Conservation (phyloP, 2,329 filamentous ascomycete genomes). For the Colletotrichum ledebouriae region DNA sequence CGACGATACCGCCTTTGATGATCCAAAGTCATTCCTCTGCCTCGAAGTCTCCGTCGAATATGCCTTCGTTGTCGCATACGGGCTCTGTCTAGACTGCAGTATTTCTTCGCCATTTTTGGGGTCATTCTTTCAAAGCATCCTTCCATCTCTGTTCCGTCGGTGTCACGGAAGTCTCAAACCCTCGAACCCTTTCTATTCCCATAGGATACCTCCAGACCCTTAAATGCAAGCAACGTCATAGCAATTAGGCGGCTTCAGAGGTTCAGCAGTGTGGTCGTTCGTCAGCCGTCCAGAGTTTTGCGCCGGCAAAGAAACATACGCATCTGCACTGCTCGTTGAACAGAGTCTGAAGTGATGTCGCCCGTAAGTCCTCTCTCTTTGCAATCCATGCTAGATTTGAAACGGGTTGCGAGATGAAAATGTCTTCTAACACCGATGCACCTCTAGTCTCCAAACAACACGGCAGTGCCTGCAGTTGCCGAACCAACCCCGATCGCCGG, state of each 20-base stretch:
- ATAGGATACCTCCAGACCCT: slow-evolving; percentile 13
- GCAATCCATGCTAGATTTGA: neutral
- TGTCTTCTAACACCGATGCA: neutral
- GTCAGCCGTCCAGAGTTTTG: slow-evolving; percentile 14
- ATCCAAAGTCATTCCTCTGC: neutral
- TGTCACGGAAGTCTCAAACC: slow-evolving; percentile 15
- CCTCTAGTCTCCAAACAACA: slow-evolving; percentile 24
- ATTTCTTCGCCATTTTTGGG: slow-evolving; percentile 10
- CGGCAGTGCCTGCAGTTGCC: slow-evolving; percentile 26
- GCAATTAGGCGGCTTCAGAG: slow-evolving; percentile 33
- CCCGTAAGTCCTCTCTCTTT: slow-evolving; percentile 24
- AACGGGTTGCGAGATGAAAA: neutral
- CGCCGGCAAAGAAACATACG: slow-evolving; percentile 17
- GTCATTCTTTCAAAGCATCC: slow-evolving; percentile 37
- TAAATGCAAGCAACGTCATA: slow-evolving; percentile 41
- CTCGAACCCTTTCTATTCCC: neutral
- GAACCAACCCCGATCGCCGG: slow-evolving; percentile 14
- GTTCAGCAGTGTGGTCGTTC: slow-evolving; percentile 39
- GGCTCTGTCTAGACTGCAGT: slow-evolving; percentile 19
- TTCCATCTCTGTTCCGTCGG: slow-evolving; percentile 8
- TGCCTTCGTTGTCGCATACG: slow-evolving; percentile 22
- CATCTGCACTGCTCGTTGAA: slow-evolving; percentile 34
- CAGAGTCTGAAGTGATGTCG: slow-evolving; percentile 41
- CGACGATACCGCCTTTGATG: slow-evolving; percentile 26
- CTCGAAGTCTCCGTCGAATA: slow-evolving; percentile 22